Base-by-base conservation (phyloP, 1,284 basidiomycete genomes). In the Cystobasidium pallidum region DNA sequence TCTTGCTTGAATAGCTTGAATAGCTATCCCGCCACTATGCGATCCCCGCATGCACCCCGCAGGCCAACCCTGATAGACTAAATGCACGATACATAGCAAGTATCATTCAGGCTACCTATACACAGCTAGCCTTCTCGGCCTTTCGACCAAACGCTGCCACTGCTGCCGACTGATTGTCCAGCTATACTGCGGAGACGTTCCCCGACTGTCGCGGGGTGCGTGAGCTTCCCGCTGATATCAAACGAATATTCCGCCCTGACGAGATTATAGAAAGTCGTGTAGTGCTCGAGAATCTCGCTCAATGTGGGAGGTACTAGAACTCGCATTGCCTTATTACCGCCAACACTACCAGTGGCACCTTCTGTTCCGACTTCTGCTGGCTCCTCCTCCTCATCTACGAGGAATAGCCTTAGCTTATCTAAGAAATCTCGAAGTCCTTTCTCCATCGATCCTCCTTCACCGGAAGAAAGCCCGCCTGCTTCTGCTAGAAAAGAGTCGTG, bases 291-390 rank as follows among this genome's bases (percentile, higher is more conserved):
- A 19, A 94, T 85, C n/a, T 87, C 85, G 57, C 88, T 81, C 81
- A 87, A 84, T 24, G 91, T 84, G 75, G 93, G 91, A 30, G 87
- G 86, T 21, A 94, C 80, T 61, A 95, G 82, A 2, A 94, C 88
- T 1, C 83, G 83, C 39, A 90, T 89, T 7, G 91, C 92, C 72
- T 89, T 85, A 39, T 28, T 45, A 7, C 54, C 54, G 32, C 24
- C 54, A n/a, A 7, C 19, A 3, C 19, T 17, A 21, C 32, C 32
- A 21, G 52, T 11, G 13, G 24, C 11, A 3, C 4, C 52, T 26
- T 54, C 21, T 54, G 1, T 28, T 54, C 52, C 8, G 26, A n/a
- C 54, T 57, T 32, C 54, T 6, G 28, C 54, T n/a, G 28, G 26
- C 36, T 75, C 86, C 85, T 43, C 58, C 1, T 34, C 62, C 75